phyloP scores from a whole-genome alignment of 2,329 filamentous ascomycete genomes.

The Neospermospora avenae region DNA sequence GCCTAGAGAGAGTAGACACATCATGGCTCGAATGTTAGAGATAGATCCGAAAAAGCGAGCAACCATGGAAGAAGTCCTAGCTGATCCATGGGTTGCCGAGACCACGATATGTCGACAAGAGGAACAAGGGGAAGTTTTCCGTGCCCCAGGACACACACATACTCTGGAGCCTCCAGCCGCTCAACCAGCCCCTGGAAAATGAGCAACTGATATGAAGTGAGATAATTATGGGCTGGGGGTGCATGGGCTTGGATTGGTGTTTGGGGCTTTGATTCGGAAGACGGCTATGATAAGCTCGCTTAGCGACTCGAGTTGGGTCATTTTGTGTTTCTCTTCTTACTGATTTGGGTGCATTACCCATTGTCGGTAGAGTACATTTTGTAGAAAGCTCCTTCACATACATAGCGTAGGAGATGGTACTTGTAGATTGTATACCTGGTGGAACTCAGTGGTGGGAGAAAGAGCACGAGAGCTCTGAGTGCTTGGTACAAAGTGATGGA shows the following conservation, averaged over 20 bases:
- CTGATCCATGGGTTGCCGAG: conserved; percentile 86
- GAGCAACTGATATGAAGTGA: not conserved
- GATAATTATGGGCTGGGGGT: conserved; percentile 1
- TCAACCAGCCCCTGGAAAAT: conserved; percentile 30
- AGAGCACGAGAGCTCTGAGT: not conserved
- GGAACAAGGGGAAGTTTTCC: conserved; percentile 67
- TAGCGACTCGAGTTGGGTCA: not conserved
- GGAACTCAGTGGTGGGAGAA: not conserved
- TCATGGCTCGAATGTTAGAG: conserved; percentile 90
- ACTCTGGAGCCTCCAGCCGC: conserved; percentile 70
- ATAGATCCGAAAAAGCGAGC: conserved; percentile 80
- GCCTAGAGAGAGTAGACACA: conserved; percentile 83
- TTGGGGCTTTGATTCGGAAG: not conserved
- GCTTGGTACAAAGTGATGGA: not conserved
- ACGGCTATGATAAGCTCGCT: not conserved
- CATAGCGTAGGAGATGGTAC: conserved; percentile 9
- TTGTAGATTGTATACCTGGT: conserved; percentile 30
- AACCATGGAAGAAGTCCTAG: conserved; percentile 79
- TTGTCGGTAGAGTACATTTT: conserved; percentile 10
- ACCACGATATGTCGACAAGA: conserved; percentile 85
- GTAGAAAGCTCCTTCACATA: conserved; percentile 13
- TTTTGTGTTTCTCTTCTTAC: not conserved
- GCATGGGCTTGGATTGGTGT: conserved; percentile 2
- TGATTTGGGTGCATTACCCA: not conserved
- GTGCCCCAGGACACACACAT: conserved; percentile 76